Evolutionary conservation across 2,329 filamentous ascomycete genomes (phyloP), one percentile per base, ranked within the genome.

Genomic region (Sphaerostilbella broomeana): DNA sequence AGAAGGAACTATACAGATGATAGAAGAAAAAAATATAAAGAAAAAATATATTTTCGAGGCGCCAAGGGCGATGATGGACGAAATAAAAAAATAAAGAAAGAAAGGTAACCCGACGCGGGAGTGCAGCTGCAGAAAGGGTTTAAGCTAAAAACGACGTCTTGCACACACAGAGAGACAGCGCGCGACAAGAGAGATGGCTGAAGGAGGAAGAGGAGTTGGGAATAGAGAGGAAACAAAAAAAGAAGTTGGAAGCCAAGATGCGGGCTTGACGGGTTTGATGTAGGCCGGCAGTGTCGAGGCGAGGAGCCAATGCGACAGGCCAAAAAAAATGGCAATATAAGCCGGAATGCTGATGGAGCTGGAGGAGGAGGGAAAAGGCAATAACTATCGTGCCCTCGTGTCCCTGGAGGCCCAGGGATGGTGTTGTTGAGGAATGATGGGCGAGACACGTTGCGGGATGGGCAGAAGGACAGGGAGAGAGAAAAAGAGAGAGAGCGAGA

Each of bases 401-500:
- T 34, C 51, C 51, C 49, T 53, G 46, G 45, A 47, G 27, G 31
- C 42, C 40, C 46, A 59, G 56, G 59, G 57, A 57, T 54, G 45
- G 45, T 44, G 33, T 43, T 46, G 38, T 42, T 43, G 48, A 54
- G 56, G 60, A 62, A 61, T 62, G 60, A 55, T 44, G 56, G 46
- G 52, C 58, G 52, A 62, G 60, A 62, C 59, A 62, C 47, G 46
- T 38, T 37, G 33, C 42, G 44, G 40, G 42, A 42, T 35, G 22
- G 43, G 43, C 40, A 33, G 24, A 5, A 10, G 22, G 34, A 34
- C 22, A 35, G 37, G 34, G 38, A 38, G 43, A 22, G 26, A n/a
- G 32, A 29, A 35, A 21, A 38, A 31, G n/a, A 40, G 21, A 20
- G 22, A 32, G 15, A 28, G 21, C 22, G 28, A 36, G 11, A 12